Percentiles rank a stretch among this genome's conserved stretches.
Conservation (phyloP, 352 stramenopile species). For the Globisporangium cederbergense region DNA sequence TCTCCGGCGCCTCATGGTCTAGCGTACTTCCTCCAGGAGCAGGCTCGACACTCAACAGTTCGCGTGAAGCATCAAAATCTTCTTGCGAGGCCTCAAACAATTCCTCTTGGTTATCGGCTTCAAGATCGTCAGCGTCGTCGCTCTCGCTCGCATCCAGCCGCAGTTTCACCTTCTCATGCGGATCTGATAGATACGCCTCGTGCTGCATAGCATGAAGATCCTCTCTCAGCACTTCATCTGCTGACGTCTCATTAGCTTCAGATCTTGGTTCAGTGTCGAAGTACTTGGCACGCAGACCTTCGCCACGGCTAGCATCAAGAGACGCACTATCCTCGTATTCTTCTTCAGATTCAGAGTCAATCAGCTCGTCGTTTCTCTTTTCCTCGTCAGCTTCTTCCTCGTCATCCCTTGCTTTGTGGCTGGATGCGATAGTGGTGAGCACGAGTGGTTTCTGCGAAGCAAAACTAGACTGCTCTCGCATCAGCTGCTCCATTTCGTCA, state of each 20-base stretch:
- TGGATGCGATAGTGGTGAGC: background rate
- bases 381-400: background rate
- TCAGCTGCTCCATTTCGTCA: constrained; percentile 13
- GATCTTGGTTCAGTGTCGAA: background rate
- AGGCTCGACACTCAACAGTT: background rate
- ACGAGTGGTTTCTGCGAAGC: background rate
- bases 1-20: background rate
- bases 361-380: constrained; percentile 16
- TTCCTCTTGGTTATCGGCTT: background rate
- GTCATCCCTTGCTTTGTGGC: background rate
- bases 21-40: background rate
- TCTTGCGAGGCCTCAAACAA: background rate
- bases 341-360: constrained; percentile 19
- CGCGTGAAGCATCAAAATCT: background rate
- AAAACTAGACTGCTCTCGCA: constrained; percentile 12
- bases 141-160: background rate
- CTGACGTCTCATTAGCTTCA: background rate
- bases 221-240: background rate
- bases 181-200: background rate
- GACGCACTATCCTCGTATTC: background rate
- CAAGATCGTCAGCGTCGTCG: background rate
- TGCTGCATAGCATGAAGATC: background rate
- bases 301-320: background rate
- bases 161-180: background rate
- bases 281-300: background rate